phyloP scores from a whole-genome alignment of 2,329 filamentous ascomycete species.

The Bipolaris zeicola region DNA sequence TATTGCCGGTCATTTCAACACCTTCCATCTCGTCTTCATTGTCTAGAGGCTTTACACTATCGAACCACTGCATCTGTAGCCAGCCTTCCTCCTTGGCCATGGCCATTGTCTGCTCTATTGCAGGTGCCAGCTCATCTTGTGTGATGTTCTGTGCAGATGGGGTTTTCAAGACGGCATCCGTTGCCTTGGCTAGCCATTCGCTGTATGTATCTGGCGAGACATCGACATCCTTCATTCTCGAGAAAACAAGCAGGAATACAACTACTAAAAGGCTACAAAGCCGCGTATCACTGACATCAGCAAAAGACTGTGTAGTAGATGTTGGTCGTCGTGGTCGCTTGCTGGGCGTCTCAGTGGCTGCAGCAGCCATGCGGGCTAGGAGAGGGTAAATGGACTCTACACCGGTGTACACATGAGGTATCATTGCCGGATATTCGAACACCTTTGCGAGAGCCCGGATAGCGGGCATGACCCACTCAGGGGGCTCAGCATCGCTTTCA shows the following conservation, averaged over 20 bases:
- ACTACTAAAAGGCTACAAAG: conserved; percentile 61
- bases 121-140: conserved; percentile 51
- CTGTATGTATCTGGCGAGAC: conserved; percentile 40
- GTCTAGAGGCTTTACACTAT: conserved; percentile 55
- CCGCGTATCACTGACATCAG: conserved; percentile 26
- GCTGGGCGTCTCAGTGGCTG: conserved; percentile 45
- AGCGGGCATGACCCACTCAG: conserved; percentile 69
- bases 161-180: conserved; percentile 57
- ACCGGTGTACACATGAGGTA: conserved; percentile 76
- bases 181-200: conserved; percentile 50
- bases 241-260: conserved; percentile 65
- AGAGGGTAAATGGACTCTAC: conserved; percentile 62
- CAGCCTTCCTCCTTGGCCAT: conserved; percentile 48
- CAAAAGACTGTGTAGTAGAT: conserved; percentile 8
- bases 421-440: conserved; percentile 65
- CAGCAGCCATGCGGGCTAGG: conserved; percentile 37
- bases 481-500: conserved; percentile 24
- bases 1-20: conserved; percentile 31
- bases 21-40: conserved; percentile 37
- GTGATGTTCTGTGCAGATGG: conserved; percentile 56
- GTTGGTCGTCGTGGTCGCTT: conserved; percentile 56
- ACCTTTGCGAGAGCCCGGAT: conserved; percentile 69
- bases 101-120: conserved; percentile 41
- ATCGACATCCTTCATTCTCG: conserved; percentile 48
- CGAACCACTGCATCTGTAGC: conserved; percentile 61